These are phyloP conservation scores for Pythium aquatile DNA, from an alignment of 352 stramenopile genomes.

Conservation along the genomic window DNA sequence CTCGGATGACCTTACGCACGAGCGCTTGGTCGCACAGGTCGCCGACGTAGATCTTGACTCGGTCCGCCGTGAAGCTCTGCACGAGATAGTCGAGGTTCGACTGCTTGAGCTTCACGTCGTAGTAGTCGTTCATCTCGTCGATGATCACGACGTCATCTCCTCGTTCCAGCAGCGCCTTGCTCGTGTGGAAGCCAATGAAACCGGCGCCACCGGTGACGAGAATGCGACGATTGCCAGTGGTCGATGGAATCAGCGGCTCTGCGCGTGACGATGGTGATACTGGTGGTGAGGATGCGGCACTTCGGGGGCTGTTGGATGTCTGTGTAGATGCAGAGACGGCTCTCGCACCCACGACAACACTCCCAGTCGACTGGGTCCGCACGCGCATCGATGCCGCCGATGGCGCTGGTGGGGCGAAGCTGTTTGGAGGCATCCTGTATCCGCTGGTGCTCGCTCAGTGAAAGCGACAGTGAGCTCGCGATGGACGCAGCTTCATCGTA, in stretches of 20 bases:
- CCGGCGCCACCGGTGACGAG: conserved; percentile 92
- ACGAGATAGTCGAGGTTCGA: conserved; percentile 91
- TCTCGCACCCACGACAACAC: background rate
- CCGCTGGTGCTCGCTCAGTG: too few relatives aligned
- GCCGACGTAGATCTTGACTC: conserved; percentile 83
- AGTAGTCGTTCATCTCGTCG: conserved; percentile 99
- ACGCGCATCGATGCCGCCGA: conserved; percentile 5
- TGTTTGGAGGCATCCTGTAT: conserved; percentile 16
- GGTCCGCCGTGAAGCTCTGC: conserved; percentile 40
- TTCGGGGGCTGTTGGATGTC: conserved; percentile 10
- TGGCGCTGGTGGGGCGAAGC: conserved; percentile 5
- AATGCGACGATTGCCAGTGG: conserved; percentile 24
- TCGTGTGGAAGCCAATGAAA: conserved; percentile 97
- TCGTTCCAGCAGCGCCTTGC: conserved; percentile 78
- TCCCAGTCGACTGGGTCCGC: conserved; percentile 2
- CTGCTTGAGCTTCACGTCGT: conserved; percentile 96
- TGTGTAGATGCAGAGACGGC: background rate
- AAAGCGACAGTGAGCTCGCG: background rate
- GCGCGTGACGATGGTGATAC: conserved; percentile 2
- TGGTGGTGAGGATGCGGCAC: background rate
- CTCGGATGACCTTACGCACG: conserved; percentile 87
- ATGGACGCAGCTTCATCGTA: background rate
- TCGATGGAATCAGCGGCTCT: conserved; percentile 26
- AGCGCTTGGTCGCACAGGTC: conserved; percentile 94
- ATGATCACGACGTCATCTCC: conserved; percentile 94